Evolutionary conservation across 2,329 filamentous ascomycete species (phyloP).

Genomic region (Arthrocladium fulminans): DNA sequence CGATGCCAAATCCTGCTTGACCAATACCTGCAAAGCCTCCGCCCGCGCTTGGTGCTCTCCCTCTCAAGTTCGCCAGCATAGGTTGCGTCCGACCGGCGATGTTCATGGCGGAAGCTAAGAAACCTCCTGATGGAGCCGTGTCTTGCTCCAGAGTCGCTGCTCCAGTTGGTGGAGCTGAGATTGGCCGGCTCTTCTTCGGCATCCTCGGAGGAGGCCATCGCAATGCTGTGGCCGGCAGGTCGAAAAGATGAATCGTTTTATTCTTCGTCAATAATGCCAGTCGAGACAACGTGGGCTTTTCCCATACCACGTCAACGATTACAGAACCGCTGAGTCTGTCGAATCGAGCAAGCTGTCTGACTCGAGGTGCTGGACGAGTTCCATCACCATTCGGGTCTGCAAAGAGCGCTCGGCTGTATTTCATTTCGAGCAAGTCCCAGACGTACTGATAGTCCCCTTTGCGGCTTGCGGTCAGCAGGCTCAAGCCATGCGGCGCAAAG

Average conservation of each 20-base stretch:
- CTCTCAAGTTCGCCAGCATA: conserved; percentile 58
- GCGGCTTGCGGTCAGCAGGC: conserved; percentile 39
- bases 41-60: conserved; percentile 41
- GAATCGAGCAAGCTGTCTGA: conserved; percentile 80
- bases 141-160: conserved; percentile 22
- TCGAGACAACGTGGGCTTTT: conserved; percentile 67
- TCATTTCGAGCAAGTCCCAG: conserved; percentile 43
- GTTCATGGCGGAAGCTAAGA: conserved; percentile 62
- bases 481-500: conserved; percentile 39
- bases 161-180: conserved; percentile 24
- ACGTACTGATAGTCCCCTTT: conserved; percentile 44
- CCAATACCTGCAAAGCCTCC: conserved; percentile 36
- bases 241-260: conserved; percentile 88
- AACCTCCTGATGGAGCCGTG: conserved; percentile 42
- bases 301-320: conserved; percentile 86
- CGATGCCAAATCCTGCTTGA: conserved; percentile 32
- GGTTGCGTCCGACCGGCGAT: conserved; percentile 52
- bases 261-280: conserved; percentile 85
- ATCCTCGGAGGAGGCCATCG: conserved; percentile 66
- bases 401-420: conserved; percentile 29
- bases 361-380: conserved; percentile 29
- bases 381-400: conserved; percentile 5
- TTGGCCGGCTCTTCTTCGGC: conserved; percentile 34
- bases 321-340: conserved; percentile 85
- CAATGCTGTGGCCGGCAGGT: conserved; percentile 73